A percentile compares a stretch with the other conserved stretches of the same genome.
Conservation (phyloP, 805 yeast genomes). For the Metschnikowia bowlesiae region DNA sequence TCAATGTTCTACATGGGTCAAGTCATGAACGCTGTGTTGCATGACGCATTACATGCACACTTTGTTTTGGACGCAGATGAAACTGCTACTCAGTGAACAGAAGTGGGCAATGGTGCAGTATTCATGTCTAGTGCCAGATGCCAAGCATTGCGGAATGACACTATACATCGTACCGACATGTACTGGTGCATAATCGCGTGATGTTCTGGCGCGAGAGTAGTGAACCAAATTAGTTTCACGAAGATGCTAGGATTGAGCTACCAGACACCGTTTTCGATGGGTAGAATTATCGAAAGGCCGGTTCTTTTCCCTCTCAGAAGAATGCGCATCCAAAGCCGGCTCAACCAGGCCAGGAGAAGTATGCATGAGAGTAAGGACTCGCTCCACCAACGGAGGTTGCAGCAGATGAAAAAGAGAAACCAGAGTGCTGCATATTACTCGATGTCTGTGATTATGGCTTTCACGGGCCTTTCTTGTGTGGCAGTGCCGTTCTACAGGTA, state of each 20-base stretch:
- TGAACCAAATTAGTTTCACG: neutral
- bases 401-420: slow-evolving; percentile 33
- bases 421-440: slow-evolving; percentile 62
- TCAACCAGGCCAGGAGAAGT: neutral
- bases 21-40: too few species aligned
- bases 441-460: slow-evolving; percentile 62
- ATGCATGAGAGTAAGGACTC: slow-evolving; percentile 6
- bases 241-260: slow-evolving; percentile 1
- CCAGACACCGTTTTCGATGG: neutral
- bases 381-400: slow-evolving; percentile 22
- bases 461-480: slow-evolving; percentile 76
- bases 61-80: too few species aligned
- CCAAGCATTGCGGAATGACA: slow-evolving; percentile 24
- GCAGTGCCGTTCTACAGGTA: slow-evolving; percentile 92
- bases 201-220: neutral
- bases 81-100: too few species aligned
- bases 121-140: slow-evolving; percentile 11
- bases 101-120: too few species aligned
- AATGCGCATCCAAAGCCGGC: neutral
- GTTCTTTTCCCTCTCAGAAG: neutral
- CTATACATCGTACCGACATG: neutral
- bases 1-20: too few species aligned
- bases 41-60: too few species aligned
- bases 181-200: neutral
- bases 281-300: neutral